phyloP scores from a whole-genome alignment of 1,139 yeast species.

The Yamadazyma diospyri region DNA sequence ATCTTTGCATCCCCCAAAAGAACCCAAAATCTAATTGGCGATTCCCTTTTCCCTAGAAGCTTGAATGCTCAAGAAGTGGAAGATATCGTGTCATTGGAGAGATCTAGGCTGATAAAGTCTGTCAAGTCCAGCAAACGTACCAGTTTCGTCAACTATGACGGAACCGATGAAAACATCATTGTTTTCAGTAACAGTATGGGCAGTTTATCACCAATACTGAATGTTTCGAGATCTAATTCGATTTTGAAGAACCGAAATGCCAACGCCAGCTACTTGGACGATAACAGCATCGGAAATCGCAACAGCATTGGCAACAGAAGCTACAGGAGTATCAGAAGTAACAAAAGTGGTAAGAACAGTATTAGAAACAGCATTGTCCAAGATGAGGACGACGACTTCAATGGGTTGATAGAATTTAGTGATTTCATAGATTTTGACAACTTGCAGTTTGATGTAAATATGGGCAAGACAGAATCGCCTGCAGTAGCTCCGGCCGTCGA shows the following conservation, averaged over 20 bases:
- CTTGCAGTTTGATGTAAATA: slow-evolving; percentile 17
- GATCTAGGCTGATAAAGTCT: slow-evolving; percentile 61
- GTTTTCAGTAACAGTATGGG: slow-evolving; percentile 17
- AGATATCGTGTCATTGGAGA: slow-evolving; percentile 67
- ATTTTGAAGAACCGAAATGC: slow-evolving; percentile 40
- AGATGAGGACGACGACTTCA: slow-evolving; percentile 19
- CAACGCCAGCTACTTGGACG: slow-evolving; percentile 1
- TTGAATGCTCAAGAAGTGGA: slow-evolving; percentile 67
- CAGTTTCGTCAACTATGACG: slow-evolving; percentile 46
- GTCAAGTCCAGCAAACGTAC: slow-evolving; percentile 38
- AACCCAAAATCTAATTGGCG: slow-evolving; percentile 42
- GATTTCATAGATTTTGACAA: slow-evolving; percentile 62
- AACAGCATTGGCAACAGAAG: slow-evolving; percentile 7
- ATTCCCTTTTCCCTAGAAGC: slow-evolving; percentile 67
- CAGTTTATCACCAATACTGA: slow-evolving; percentile 13
- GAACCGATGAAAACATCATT: slow-evolving; percentile 44
- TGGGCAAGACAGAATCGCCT: neutral
- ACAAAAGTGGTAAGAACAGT: neutral
- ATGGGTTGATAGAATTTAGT: slow-evolving; percentile 55
- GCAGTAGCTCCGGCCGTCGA: neutral
- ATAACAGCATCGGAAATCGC: slow-evolving; percentile 6
- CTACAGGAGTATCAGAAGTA: slow-evolving; percentile 3
- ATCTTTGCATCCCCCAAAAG: slow-evolving; percentile 35
- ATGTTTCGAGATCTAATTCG: slow-evolving; percentile 37
- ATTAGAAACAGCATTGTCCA: neutral